Evolutionary conservation across 2,329 filamentous ascomycete species (phyloP), one percentile per base, ranked within the genome.

Genomic region (Monascus ruber): DNA sequence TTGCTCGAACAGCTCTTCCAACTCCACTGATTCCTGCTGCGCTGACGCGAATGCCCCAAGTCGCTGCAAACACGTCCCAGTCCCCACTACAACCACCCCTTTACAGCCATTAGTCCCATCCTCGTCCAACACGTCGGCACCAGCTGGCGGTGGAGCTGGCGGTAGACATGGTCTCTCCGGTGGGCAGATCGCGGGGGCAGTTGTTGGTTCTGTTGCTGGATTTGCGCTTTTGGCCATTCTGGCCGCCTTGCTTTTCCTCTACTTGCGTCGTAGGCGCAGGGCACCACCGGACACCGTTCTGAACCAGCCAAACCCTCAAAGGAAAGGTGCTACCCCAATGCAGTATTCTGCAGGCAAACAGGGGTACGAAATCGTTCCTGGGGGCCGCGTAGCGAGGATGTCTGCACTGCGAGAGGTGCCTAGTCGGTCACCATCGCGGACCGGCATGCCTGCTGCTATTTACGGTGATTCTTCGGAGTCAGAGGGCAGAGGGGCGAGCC

Each of bases 21-120:
- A 96, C 63, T 83, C 86, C 6, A 96, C 89, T 37, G 89, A 96
- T 60, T 93, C 88, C 3, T 98, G 91, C 69, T 98, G 91, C 62
- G 81, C 87, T 54, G 86, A 79, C 52, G 79, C 88, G 4, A 72
- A 86, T 45, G 80, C 82, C n/a, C 75, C 85, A 42, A 66, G 67
- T 25, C 76, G 79, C 46, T 98, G 91, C 60, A 66, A 75, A 36
- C 76, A 76, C 37, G 83, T 98, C n/a, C 70, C 74, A 25, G 69
- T 98, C 5, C 91, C 91, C 0, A 77, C 77, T 1, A 42, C 58
- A 6, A 81, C 87, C 35, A 67, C 70, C 10, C 71, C 73, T 3
- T 64, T 80, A 47, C 66, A 70, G n/a, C 70, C 73, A 4, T 63
- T 79, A 4, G 72, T 77, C 41, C 68, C 72, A 1, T 77, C 79